Evolutionary conservation across 2,329 filamentous ascomycete species (phyloP).

Genomic region (Trichoderma breve): DNA sequence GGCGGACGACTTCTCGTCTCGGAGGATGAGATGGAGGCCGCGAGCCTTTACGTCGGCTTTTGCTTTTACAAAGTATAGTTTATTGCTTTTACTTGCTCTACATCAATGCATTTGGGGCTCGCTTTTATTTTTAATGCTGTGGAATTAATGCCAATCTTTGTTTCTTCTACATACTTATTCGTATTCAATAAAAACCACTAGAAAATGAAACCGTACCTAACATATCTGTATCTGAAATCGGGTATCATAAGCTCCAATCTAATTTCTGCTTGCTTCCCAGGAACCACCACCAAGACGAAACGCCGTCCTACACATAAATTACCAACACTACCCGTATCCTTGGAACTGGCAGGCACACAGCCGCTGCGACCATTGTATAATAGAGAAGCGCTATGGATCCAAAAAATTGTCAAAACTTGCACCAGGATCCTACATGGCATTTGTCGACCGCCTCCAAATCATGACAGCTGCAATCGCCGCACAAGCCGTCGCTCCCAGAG

Average conservation of each 20-base stretch:
- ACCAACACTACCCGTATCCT: not conserved
- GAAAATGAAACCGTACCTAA: not conserved
- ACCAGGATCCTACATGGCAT: conserved; percentile 35
- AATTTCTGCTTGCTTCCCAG: not conserved
- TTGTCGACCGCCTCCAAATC: conserved; percentile 61
- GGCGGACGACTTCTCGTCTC: conserved; percentile 68
- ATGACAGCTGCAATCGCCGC: conserved; percentile 62
- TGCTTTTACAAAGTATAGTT: conserved; percentile 90
- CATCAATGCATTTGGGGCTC: not conserved
- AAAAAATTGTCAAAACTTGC: not conserved
- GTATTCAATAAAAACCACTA: not conserved
- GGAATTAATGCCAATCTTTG: not conserved
- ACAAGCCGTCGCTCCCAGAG: conserved; percentile 69
- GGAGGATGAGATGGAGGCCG: conserved; percentile 88
- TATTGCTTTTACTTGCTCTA: not conserved
- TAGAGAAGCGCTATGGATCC: not conserved
- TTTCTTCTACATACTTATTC: not conserved
- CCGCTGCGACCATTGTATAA: not conserved
- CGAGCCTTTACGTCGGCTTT: conserved; percentile 87
- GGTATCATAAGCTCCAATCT: conserved; percentile 16
- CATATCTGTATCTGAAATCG: not conserved
- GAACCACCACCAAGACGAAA: not conserved
- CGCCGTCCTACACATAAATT: not conserved
- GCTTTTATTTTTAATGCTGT: not conserved
- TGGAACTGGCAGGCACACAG: not conserved